Evolutionary conservation across 495 filamentous ascomycete species (phyloP).

Genomic region (Xylaria cubensis): DNA sequence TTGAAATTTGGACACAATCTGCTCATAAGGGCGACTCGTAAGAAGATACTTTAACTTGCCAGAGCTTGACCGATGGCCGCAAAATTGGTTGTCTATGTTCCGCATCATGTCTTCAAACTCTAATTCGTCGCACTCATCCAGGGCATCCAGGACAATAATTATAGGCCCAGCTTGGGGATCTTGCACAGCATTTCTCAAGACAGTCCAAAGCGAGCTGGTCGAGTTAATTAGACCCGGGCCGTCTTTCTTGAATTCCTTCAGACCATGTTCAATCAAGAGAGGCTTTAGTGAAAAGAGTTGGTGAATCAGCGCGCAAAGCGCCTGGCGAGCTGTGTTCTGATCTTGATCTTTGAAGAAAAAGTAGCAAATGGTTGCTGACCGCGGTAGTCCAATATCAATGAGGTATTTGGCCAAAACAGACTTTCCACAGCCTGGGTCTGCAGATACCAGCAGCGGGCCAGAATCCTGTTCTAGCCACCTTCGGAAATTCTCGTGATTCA

Average conservation of each 20-base stretch:
- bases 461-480: constrained; percentile 40
- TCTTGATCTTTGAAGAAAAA: constrained; percentile 67
- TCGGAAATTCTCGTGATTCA: constrained; percentile 41
- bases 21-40: constrained; percentile 55
- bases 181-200: constrained; percentile 42
- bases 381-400: constrained; percentile 44
- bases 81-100: constrained; percentile 29
- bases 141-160: constrained; percentile 58
- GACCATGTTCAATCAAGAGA: constrained; percentile 41
- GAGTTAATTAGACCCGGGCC: constrained; percentile 36
- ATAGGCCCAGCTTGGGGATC: constrained; percentile 52
- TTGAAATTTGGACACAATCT: constrained; percentile 46
- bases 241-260: constrained; percentile 35
- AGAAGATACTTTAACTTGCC: constrained; percentile 53
- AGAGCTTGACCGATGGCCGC: constrained; percentile 8
- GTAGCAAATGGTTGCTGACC: constrained; percentile 47
- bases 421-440: constrained; percentile 64
- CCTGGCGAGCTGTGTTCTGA: constrained; percentile 47
- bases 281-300: constrained; percentile 51
- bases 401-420: constrained; percentile 57
- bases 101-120: constrained; percentile 23
- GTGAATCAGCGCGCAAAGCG: constrained; percentile 55
- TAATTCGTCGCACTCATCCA: constrained; percentile 47
- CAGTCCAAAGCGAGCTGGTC: constrained; percentile 51
- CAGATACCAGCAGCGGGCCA: constrained; percentile 56